Evolutionary conservation across 768 basidiomycete genomes (phyloP), one percentile per base, ranked within the genome.

Genomic region (Serendipita vermifera): DNA sequence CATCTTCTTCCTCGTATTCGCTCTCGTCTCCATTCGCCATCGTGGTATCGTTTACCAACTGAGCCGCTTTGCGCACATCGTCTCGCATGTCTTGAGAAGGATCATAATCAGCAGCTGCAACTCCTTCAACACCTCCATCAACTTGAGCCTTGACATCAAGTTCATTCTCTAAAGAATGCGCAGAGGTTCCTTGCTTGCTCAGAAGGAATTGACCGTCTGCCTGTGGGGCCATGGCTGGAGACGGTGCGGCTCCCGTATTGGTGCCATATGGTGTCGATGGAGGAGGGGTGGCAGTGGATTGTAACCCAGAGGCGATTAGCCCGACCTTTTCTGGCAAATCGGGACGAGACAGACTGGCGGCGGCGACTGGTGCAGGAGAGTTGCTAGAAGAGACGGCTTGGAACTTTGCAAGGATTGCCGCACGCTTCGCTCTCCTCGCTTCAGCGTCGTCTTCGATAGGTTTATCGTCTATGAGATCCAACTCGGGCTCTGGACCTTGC

Each of bases 51-150:
- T 58, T 57, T 43, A 59, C 68, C 26, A 71, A 67, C 60, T 71
- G 63, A 64, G 78, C 73, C 31, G 81, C 76, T 17, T 84, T 78
- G 60, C 80, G 80, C 58, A 81, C 81, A 59, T 90, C 87, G 60
- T 88, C 87, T 22, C 83, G 77, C 22, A 85, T 77, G 70, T 97
- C 94, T 61, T 84, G 65, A 61, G 77, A 81, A 32, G 85, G 82
- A 66, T 97, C 87, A 68, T 96, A 96, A 69, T 97, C 93, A 40
- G 91, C 93, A 20, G 93, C 93, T 29, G 82, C 86, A 39, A 96
- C 74, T 64, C 90, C 86, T 61, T 85, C 81, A 32, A 66, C 73
- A 55, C 69, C 71, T 33, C 69, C 72, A 51, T 74, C 72, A 31
- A 67, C 68, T 60, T 72, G 73, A 15, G 13, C 60, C 60, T 20